phyloP scores from a whole-genome alignment of 2,329 filamentous ascomycete genomes.

The Colletotrichum agaves region DNA sequence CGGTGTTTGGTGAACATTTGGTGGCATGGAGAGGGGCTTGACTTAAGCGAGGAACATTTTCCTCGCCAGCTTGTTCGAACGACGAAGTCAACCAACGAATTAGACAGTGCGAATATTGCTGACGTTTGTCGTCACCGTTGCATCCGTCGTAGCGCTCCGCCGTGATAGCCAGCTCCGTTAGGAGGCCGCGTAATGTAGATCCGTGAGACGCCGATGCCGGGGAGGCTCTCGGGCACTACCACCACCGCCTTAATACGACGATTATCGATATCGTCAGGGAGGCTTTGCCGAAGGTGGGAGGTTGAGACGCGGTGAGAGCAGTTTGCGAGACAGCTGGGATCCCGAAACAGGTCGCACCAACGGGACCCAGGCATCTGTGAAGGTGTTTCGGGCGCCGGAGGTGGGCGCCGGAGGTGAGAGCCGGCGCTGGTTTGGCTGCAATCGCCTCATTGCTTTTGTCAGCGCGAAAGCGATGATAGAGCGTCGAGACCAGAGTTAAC shows the following conservation, averaged over 20 bases:
- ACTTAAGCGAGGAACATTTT: background rate
- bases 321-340: conserved; percentile 4
- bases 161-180: conserved; percentile 6
- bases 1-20: conserved; percentile 14
- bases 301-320: background rate
- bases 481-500: background rate
- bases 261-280: conserved; percentile 4
- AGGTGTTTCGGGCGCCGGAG: conserved; percentile 16
- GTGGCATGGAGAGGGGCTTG: background rate
- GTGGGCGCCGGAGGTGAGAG: background rate
- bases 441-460: background rate
- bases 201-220: background rate
- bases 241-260: conserved; percentile 8
- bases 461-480: no score
- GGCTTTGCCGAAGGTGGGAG: background rate
- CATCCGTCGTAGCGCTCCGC: conserved; percentile 2
- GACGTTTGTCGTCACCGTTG: background rate
- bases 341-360: conserved; percentile 29
- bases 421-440: background rate
- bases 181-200: conserved; percentile 26
- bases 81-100: background rate
- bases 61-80: background rate
- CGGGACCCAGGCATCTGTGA: conserved; percentile 8
- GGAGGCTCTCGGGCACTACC: background rate
- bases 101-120: background rate